Percentiles rank a stretch among this genome's conserved stretches.
These are phyloP conservation scores for Backusella luteola DNA, from an alignment of 192 early-diverging fungal species.

Conservation along the genomic window DNA sequence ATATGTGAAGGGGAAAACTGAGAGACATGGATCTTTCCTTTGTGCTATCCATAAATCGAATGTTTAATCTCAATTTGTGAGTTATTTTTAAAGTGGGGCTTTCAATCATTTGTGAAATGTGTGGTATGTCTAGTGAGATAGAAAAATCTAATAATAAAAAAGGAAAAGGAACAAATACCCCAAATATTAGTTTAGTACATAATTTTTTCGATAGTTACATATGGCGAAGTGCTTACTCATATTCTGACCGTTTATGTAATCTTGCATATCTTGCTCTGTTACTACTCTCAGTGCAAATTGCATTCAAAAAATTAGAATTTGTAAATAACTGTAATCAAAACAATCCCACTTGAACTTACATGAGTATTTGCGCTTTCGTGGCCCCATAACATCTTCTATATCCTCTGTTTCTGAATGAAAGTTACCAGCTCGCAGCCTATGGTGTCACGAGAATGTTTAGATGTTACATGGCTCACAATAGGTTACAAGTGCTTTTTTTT, in stretches of 20 bases:
- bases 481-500: not conserved
- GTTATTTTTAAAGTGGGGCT: slow-evolving; percentile 4
- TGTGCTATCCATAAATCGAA: not conserved
- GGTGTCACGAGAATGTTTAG: not conserved
- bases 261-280: not conserved
- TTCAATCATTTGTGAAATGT: not conserved
- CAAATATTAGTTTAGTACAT: not conserved
- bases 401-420: not conserved
- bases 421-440: not conserved
- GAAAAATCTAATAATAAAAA: slow-evolving; percentile 4
- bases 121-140: not conserved
- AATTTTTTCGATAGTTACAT: not conserved
- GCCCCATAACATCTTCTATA: not conserved
- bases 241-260: not conserved
- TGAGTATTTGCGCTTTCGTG: slow-evolving; percentile 2
- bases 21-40: slow-evolving; percentile 1
- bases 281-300: not conserved
- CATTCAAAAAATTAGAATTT: not conserved
- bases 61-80: slow-evolving; percentile 2
- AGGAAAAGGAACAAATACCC: not conserved
- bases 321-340: not conserved
- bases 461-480: not conserved
- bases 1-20: not conserved
- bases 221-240: not conserved
- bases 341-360: not conserved